These are phyloP conservation scores for Candida pini DNA, from an alignment of 805 yeast species.

Conservation along the genomic window DNA sequence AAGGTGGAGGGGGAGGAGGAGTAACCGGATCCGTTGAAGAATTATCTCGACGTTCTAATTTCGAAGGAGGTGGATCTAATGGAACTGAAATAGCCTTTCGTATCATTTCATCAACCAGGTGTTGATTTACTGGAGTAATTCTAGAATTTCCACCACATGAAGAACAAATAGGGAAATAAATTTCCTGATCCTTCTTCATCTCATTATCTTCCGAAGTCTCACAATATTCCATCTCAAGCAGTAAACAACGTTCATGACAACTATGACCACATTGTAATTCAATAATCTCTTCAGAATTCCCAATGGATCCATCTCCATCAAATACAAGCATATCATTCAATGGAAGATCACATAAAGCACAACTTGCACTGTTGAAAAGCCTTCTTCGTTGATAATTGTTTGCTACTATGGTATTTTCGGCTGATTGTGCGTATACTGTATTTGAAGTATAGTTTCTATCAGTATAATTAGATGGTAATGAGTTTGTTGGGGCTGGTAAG, in stretches of 20 bases:
- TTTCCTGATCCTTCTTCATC: conserved; percentile 2
- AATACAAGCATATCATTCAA: conserved; percentile 36
- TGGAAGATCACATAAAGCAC: conserved; percentile 45
- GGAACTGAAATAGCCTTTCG: conserved; percentile 11
- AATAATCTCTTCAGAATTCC: conserved; percentile 31
- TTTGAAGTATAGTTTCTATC: too few species aligned
- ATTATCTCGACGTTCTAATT: neutral
- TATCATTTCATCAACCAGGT: conserved; percentile 14
- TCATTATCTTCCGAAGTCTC: conserved; percentile 4
- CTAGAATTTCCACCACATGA: conserved; percentile 14
- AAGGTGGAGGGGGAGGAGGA: neutral
- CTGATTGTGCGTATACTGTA: too few species aligned
- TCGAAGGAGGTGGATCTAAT: neutral
- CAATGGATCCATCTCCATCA: conserved; percentile 33
- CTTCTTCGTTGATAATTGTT: too few species aligned
- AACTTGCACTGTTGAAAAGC: conserved; percentile 6
- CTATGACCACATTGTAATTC: conserved; percentile 50
- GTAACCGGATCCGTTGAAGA: neutral
- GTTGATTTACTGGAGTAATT: conserved; percentile 20
- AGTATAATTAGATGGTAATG: too few species aligned
- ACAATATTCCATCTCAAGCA: conserved; percentile 31
- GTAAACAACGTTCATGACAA: conserved; percentile 54
- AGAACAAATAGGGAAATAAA: conserved; percentile 23
- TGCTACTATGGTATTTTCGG: too few species aligned
- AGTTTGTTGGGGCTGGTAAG: too few species aligned